These are phyloP conservation scores for Aspergillus glaucus DNA, from an alignment of 2,329 filamentous ascomycete species.

Conservation along the genomic window DNA sequence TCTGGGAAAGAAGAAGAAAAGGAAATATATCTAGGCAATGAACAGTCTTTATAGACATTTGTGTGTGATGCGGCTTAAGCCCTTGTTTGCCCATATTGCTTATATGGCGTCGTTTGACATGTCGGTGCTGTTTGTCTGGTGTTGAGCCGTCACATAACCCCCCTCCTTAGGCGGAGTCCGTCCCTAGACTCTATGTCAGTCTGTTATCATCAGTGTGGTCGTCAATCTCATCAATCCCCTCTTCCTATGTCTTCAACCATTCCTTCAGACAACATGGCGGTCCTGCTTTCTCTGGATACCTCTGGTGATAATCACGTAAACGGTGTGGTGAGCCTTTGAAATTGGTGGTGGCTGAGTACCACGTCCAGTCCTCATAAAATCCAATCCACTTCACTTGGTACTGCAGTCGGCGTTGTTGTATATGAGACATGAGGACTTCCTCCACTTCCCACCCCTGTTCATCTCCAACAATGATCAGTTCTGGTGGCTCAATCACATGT, in stretches of 20 bases:
- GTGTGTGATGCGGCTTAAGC: too few relatives aligned
- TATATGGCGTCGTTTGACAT: too few relatives aligned
- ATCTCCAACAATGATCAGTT: neutral
- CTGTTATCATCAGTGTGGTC: neutral
- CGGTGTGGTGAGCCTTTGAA: slow-evolving; percentile 4
- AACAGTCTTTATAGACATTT: too few relatives aligned
- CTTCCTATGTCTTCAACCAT: neutral
- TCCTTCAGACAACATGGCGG: slow-evolving; percentile 2
- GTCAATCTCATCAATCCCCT: neutral
- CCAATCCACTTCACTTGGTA: slow-evolving; percentile 8
- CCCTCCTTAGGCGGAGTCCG: neutral
- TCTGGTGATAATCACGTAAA: slow-evolving; percentile 2
- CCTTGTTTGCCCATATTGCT: too few relatives aligned
- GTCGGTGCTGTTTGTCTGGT: too few relatives aligned
- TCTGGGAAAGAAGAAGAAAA: too few relatives aligned
- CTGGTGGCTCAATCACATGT: neutral
- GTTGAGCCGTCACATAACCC: too few relatives aligned
- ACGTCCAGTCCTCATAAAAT: slow-evolving; percentile 2
- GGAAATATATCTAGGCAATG: too few relatives aligned
- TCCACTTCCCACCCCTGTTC: slow-evolving; percentile 7
- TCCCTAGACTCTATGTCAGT: neutral
- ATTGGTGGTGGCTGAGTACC: slow-evolving; percentile 5
- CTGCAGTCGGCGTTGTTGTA: slow-evolving; percentile 1
- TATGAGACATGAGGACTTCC: slow-evolving; percentile 1
- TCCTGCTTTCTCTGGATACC: slow-evolving; percentile 1